Conservation (phyloP, 768 basidiomycete genomes). For the Gyrodon lividus region DNA sequence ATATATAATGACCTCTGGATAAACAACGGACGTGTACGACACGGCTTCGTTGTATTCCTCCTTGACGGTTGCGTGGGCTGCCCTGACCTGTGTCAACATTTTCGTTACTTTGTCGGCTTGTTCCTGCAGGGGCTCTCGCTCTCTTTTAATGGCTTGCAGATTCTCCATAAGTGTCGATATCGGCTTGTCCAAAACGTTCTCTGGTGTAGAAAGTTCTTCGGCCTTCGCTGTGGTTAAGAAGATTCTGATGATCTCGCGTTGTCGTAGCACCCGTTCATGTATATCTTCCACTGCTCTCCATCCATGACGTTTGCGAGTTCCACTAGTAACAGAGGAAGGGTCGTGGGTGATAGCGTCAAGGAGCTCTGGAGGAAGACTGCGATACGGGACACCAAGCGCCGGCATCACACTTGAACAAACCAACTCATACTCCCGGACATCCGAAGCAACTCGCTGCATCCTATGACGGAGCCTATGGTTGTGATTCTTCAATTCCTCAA, state of each 20-base stretch:
- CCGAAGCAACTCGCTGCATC: slow-evolving; percentile 60
- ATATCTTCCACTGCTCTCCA: slow-evolving; percentile 81
- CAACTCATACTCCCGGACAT: slow-evolving; percentile 64
- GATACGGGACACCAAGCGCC: slow-evolving; percentile 46
- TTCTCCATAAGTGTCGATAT: slow-evolving; percentile 49
- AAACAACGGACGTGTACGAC: slow-evolving; percentile 69
- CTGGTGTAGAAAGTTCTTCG: slow-evolving; percentile 16
- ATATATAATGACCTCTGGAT: slow-evolving; percentile 61
- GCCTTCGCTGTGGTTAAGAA: slow-evolving; percentile 37
- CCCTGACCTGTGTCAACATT: slow-evolving; percentile 52
- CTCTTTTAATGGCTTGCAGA: slow-evolving; percentile 49
- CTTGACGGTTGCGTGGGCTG: slow-evolving; percentile 56
- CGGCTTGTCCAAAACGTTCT: slow-evolving; percentile 53
- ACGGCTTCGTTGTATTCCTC: slow-evolving; percentile 61
- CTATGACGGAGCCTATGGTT: slow-evolving; percentile 70
- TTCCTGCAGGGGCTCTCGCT: slow-evolving; percentile 42
- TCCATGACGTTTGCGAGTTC: slow-evolving; percentile 57
- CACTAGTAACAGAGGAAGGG: slow-evolving; percentile 70
- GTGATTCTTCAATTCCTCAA: slow-evolving; percentile 57
- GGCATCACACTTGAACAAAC: slow-evolving; percentile 52
- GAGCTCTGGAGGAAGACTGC: slow-evolving; percentile 59
- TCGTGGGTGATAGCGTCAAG: slow-evolving; percentile 76
- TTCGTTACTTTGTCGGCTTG: slow-evolving; percentile 51
- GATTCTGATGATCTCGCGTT: slow-evolving; percentile 52
- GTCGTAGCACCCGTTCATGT: slow-evolving; percentile 56